Percentiles rank a stretch among this genome's conserved stretches.
Conservation (phyloP, 1,139 yeast species). For the Diutina pseudorugosa region DNA sequence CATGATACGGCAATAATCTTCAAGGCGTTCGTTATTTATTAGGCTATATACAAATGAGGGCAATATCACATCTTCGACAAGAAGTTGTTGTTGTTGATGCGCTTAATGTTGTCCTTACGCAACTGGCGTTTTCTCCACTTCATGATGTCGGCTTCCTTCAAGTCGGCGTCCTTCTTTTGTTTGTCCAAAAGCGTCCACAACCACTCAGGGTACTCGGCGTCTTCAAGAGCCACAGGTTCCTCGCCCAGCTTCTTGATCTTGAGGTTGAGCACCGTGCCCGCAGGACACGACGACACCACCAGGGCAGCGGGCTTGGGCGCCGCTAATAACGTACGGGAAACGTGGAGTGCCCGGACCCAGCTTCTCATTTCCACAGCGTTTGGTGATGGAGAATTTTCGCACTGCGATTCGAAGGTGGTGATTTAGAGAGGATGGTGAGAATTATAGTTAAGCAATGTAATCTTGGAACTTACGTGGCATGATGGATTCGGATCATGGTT, state of each 20-base stretch:
- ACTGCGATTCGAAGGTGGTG: not conserved
- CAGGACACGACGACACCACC: constrained; percentile 35
- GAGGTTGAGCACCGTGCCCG: constrained; percentile 74
- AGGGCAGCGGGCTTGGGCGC: constrained; percentile 4
- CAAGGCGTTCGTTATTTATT: too few species aligned
- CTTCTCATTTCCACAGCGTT: not conserved
- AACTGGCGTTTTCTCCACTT: constrained; percentile 58
- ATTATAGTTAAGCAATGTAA: too few species aligned
- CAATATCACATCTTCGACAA: constrained; percentile 14
- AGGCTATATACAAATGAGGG: not conserved
- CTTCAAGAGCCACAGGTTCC: constrained; percentile 86
- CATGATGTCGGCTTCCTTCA: constrained; percentile 48
- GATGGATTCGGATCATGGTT: too few species aligned
- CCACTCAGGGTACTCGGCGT: constrained; percentile 89
- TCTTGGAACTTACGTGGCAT: too few species aligned
- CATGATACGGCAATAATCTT: too few species aligned
- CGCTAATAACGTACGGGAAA: constrained; percentile 5
- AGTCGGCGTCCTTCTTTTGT: constrained; percentile 37
- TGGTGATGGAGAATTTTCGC: not conserved
- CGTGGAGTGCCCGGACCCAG: not conserved
- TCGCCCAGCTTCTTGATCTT: constrained; percentile 68
- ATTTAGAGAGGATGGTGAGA: too few species aligned
- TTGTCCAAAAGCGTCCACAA: constrained; percentile 80
- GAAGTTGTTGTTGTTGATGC: constrained; percentile 73
- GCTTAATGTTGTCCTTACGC: constrained; percentile 52